phyloP scores from a whole-genome alignment of 257 asterid species.

The Lavandula angustifolia region DNA sequence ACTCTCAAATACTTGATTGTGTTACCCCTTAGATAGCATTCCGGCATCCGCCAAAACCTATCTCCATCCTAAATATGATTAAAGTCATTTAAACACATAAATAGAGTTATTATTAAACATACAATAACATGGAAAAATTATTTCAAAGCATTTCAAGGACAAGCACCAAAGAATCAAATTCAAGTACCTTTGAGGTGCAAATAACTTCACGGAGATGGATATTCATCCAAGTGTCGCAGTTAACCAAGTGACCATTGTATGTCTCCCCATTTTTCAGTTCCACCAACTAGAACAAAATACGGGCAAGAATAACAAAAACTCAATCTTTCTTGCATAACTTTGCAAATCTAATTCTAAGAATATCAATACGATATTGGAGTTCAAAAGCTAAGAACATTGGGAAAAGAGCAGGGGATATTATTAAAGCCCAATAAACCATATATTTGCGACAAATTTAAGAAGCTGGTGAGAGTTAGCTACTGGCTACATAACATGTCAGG shows the following conservation, averaged over 20 bases:
- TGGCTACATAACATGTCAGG: no score
- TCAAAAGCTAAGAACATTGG: no score
- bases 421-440: no score
- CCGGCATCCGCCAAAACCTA: conserved; percentile 98
- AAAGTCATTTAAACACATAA: conserved; percentile 19
- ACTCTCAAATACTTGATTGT: conserved; percentile 80
- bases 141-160: neutral
- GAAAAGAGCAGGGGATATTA: no score
- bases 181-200: conserved; percentile 78
- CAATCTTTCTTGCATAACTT: no score
- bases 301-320: neutral
- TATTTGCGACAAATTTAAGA: no score
- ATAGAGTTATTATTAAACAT: neutral
- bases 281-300: conserved; percentile 45
- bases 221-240: conserved; percentile 97
- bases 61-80: conserved; percentile 79
- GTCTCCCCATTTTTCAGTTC: conserved; percentile 35
- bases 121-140: neutral
- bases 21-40: conserved; percentile 80
- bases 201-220: conserved; percentile 98
- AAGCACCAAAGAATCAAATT: no score
- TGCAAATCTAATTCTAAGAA: no score
- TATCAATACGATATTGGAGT: no score
- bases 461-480: no score
- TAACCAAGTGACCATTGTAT: conserved; percentile 56